phyloP scores from a whole-genome alignment of 257 asterid genomes.

The Parsonsia alboflavescens region DNA sequence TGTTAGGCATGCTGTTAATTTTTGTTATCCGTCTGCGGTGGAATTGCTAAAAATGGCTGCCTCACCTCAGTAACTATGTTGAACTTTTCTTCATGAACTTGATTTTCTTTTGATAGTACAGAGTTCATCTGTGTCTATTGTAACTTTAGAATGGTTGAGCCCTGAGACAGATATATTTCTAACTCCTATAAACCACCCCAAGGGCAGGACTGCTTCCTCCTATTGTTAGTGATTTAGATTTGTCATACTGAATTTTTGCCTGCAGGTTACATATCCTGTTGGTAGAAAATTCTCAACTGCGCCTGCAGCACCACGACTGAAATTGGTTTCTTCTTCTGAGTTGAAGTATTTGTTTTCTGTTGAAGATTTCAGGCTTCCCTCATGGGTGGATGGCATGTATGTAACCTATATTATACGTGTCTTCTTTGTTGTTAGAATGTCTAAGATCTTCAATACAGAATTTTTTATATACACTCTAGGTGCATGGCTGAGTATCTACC shows the following conservation, averaged over 20 bases:
- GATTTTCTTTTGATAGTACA: neutral
- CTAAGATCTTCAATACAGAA: neutral
- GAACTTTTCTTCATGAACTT: neutral
- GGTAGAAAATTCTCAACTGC: slow-evolving; percentile 56
- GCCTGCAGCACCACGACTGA: slow-evolving; percentile 70
- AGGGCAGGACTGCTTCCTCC: neutral
- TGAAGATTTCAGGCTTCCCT: slow-evolving; percentile 87
- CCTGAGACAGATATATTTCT: neutral
- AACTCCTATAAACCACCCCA: neutral
- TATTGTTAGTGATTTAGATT: neutral
- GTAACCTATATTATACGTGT: slow-evolving; percentile 19
- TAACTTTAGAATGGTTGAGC: neutral
- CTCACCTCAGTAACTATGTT: neutral
- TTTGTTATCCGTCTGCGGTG: neutral
- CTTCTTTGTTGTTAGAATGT: neutral
- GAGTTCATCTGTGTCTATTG: neutral
- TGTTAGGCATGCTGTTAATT: neutral
- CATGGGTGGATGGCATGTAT: slow-evolving; percentile 96
- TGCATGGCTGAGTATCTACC: slow-evolving; percentile 97
- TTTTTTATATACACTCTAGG: slow-evolving; percentile 37
- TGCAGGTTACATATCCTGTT: slow-evolving; percentile 75
- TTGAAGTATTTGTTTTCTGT: slow-evolving; percentile 67
- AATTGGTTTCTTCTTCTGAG: slow-evolving; percentile 75
- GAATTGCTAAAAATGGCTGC: neutral
- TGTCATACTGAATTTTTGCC: slow-evolving; percentile 8